phyloP scores from a whole-genome alignment of 75 land plant genomes.

The Picea glauca region DNA sequence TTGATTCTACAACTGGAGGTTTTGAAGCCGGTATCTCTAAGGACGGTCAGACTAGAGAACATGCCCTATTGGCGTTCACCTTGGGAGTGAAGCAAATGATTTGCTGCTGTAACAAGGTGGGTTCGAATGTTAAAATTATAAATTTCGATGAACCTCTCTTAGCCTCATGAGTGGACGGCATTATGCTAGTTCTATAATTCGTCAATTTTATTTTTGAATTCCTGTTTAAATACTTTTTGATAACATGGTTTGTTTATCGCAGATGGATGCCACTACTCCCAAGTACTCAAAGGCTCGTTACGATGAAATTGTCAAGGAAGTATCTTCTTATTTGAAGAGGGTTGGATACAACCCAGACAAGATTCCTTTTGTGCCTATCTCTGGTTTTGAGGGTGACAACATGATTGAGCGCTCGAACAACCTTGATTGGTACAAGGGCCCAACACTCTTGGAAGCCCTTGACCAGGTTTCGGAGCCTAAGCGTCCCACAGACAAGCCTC shows the following conservation, averaged over 20 bases:
- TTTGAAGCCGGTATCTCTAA: conserved; percentile 48
- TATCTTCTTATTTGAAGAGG: conserved; percentile 44
- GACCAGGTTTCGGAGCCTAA: conserved; percentile 47
- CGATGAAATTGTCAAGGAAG: conserved; percentile 46
- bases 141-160: background rate
- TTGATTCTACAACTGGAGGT: conserved; percentile 48
- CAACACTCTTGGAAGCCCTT: conserved; percentile 43
- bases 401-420: conserved; percentile 51
- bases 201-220: background rate
- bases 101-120: conserved; percentile 25
- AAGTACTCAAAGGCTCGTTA: conserved; percentile 56
- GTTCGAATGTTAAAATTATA: background rate
- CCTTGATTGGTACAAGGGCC: conserved; percentile 75
- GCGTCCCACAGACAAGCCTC: conserved; percentile 46
- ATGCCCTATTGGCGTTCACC: conserved; percentile 41
- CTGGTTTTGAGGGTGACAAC: conserved; percentile 57
- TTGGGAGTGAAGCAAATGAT: conserved; percentile 51
- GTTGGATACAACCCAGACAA: conserved; percentile 52
- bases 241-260: background rate
- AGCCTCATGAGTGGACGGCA: background rate
- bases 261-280: conserved; percentile 71
- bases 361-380: conserved; percentile 58
- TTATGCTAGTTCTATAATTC: background rate
- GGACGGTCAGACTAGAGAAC: conserved; percentile 46
- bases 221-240: background rate